These are phyloP conservation scores for Ceratocystis eucalypticola DNA, from an alignment of 2,329 filamentous ascomycete species.

Conservation along the genomic window DNA sequence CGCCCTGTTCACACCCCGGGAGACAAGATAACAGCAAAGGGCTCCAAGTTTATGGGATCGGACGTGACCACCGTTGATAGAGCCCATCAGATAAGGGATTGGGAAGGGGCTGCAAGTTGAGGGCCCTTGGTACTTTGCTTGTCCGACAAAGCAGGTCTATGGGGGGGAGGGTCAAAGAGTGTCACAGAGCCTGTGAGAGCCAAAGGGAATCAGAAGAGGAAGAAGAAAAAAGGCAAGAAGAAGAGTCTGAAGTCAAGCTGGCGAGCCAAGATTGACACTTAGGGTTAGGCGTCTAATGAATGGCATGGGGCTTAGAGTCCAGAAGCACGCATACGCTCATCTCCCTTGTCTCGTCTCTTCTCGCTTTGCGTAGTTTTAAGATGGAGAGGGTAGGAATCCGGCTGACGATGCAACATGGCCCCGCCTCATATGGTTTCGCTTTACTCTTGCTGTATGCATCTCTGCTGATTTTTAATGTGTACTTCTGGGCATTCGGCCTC, in stretches of 20 bases:
- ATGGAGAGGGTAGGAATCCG: too few relatives aligned
- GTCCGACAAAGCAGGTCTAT: neutral
- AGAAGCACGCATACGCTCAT: too few relatives aligned
- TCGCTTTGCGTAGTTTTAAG: neutral
- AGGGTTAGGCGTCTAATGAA: neutral
- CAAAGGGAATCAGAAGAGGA: too few relatives aligned
- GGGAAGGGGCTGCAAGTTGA: neutral
- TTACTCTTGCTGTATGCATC: neutral
- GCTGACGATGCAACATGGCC: too few relatives aligned
- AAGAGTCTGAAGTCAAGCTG: neutral
- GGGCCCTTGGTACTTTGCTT: neutral
- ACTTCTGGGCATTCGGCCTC: neutral
- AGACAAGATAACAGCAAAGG: neutral
- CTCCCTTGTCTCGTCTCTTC: neutral
- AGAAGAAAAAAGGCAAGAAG: too few relatives aligned
- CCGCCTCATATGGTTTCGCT: neutral
- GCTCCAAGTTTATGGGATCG: neutral
- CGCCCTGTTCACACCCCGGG: too few relatives aligned
- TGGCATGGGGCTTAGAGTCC: neutral
- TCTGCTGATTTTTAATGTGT: neutral
- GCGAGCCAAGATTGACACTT: neutral
- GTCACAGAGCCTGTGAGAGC: too few relatives aligned
- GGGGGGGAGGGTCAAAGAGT: neutral
- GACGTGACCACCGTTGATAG: neutral
- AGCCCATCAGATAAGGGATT: neutral